These are phyloP conservation scores for Acanthamoeba sp. DNA, from an alignment of 208 protist genomes.

Conservation along the genomic window DNA sequence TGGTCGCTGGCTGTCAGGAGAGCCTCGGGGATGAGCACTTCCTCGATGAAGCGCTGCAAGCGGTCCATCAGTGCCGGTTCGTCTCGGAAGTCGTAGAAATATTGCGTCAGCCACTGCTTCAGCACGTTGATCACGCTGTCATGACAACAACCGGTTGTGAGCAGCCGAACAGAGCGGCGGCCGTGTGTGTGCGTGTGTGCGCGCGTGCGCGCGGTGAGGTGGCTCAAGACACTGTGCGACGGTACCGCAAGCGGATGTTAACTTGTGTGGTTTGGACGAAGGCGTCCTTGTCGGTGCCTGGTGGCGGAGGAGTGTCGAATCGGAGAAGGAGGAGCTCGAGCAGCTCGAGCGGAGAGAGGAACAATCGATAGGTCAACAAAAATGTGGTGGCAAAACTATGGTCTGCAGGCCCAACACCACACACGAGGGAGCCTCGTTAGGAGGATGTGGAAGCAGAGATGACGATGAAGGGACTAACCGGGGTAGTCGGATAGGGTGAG, in stretches of 20 bases:
- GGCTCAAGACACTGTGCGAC: too few species aligned
- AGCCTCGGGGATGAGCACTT: constrained; percentile 40
- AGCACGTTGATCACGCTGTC: background rate
- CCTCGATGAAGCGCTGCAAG: background rate
- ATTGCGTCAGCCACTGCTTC: constrained; percentile 20
- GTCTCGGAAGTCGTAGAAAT: constrained; percentile 22
- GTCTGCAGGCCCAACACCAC: background rate
- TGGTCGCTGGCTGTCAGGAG: constrained; percentile 13
- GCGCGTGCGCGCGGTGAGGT: too few species aligned
- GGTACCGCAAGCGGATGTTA: constrained; percentile 51
- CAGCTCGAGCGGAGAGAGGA: constrained; percentile 48
- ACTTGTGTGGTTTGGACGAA: background rate
- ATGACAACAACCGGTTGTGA: too few species aligned
- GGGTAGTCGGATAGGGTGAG: constrained; percentile 21
- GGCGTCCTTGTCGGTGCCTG: background rate
- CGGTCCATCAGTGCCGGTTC: background rate
- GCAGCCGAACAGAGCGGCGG: too few species aligned
- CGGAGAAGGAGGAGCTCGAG: constrained; percentile 49
- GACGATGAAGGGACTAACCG: background rate
- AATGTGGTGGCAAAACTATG: constrained; percentile 19
- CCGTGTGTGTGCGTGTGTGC: background rate
- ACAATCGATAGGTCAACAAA: constrained; percentile 71
- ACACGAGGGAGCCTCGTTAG: background rate
- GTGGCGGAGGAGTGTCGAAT: constrained; percentile 40
- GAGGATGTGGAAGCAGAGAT: background rate